Evolutionary conservation across 2,329 filamentous ascomycete species (phyloP).

Genomic region (Chaetomiaceae sp.): DNA sequence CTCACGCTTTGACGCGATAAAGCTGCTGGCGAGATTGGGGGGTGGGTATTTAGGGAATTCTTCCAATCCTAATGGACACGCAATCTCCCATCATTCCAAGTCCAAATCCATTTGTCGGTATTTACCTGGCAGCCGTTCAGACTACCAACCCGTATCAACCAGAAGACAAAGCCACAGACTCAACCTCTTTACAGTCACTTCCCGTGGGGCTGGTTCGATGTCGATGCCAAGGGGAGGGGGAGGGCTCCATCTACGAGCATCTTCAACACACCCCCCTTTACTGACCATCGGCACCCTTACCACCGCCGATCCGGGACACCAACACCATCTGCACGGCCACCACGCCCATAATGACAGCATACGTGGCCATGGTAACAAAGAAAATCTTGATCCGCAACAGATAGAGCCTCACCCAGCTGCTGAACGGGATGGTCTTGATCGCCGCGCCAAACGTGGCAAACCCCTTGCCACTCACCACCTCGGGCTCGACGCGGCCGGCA

Average conservation of each 20-base stretch:
- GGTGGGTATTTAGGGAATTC: too few species aligned
- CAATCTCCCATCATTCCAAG: neutral
- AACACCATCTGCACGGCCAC: conserved; percentile 35
- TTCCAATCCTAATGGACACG: neutral
- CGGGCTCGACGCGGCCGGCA: conserved; percentile 69
- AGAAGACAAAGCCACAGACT: too few species aligned
- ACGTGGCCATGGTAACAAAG: conserved; percentile 47
- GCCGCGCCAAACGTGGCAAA: conserved; percentile 69
- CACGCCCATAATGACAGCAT: conserved; percentile 41
- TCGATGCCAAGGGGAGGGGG: too few species aligned
- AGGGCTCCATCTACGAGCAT: too few species aligned
- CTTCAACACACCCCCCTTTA: too few species aligned
- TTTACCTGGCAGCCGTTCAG: too few species aligned
- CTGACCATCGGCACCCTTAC: neutral
- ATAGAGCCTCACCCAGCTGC: conserved; percentile 67
- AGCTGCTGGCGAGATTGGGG: too few species aligned
- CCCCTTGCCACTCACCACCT: conserved; percentile 67
- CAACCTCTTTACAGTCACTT: too few species aligned
- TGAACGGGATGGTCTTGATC: conserved; percentile 71
- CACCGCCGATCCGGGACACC: conserved; percentile 20
- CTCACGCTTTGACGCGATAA: too few species aligned
- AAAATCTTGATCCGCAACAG: conserved; percentile 72
- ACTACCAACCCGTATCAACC: too few species aligned
- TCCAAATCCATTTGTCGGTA: too few species aligned
- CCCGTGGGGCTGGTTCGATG: too few species aligned